Evolutionary conservation across 805 yeast genomes (phyloP).

Genomic region (Starmera dryadoides): DNA sequence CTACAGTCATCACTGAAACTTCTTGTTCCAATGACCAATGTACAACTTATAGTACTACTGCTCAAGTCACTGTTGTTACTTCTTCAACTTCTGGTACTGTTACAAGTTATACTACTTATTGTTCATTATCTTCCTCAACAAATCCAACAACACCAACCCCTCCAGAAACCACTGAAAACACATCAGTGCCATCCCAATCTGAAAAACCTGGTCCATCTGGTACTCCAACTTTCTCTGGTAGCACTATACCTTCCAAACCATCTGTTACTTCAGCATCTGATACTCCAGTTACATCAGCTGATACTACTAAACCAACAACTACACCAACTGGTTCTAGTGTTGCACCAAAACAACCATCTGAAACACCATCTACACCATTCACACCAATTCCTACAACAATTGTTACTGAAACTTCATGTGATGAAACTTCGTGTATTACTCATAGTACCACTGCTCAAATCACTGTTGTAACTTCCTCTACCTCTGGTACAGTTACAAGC

Average conservation of each 20-base stretch:
- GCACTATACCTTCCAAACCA: too few species aligned
- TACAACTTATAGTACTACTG: conserved; percentile 6
- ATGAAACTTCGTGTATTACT: conserved; percentile 21
- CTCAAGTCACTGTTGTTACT: conserved; percentile 15
- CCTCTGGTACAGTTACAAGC: conserved; percentile 5
- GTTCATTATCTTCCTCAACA: conserved; percentile 4
- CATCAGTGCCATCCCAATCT: too few species aligned
- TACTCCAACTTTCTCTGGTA: too few species aligned
- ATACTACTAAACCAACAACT: not conserved
- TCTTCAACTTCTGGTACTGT: conserved; percentile 15
- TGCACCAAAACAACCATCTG: too few species aligned
- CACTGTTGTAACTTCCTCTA: conserved; percentile 10
- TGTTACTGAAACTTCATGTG: conserved; percentile 25
- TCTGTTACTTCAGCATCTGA: too few species aligned
- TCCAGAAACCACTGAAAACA: not conserved
- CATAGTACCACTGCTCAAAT: conserved; percentile 7
- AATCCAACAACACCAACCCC: not conserved
- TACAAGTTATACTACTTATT: conserved; percentile 2
- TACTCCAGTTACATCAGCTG: not conserved
- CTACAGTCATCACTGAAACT: conserved; percentile 21
- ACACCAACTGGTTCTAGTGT: not conserved
- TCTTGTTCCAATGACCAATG: conserved; percentile 11
- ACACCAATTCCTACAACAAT: conserved; percentile 13
- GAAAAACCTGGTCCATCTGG: too few species aligned
- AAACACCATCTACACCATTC: too few species aligned